Conservation (phyloP, 2,329 filamentous ascomycete genomes). For the Bipolaris sorokiniana region DNA sequence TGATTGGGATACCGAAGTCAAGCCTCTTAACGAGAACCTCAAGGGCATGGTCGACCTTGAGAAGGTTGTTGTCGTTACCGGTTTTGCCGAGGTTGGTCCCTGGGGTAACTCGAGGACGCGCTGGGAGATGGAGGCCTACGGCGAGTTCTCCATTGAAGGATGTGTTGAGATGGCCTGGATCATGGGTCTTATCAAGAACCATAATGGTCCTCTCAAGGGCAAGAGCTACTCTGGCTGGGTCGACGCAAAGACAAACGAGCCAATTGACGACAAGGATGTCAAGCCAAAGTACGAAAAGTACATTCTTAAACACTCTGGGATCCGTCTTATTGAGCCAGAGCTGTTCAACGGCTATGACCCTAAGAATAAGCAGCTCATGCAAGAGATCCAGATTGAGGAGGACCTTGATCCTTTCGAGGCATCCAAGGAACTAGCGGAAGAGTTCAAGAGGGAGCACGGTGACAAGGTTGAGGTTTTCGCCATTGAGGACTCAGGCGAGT, state of each 20-base stretch:
- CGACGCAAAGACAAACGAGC: slow-evolving; percentile 90
- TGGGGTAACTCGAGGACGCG: slow-evolving; percentile 98
- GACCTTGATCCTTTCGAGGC: slow-evolving; percentile 97
- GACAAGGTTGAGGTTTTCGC: slow-evolving; percentile 98
- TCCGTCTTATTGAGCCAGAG: slow-evolving; percentile 96
- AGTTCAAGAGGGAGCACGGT: slow-evolving; percentile 96
- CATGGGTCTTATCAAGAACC: slow-evolving; percentile 99
- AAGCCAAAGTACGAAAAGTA: slow-evolving; percentile 97
- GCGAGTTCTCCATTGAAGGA: slow-evolving; percentile 95
- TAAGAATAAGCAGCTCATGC: slow-evolving; percentile 96
- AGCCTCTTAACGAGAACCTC: slow-evolving; percentile 83
- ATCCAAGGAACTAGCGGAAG: slow-evolving; percentile 94
- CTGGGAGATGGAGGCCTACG: slow-evolving; percentile 99
- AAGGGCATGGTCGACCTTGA: slow-evolving; percentile 99
- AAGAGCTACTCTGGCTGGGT: slow-evolving; percentile 97
- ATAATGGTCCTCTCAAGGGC: slow-evolving; percentile 95
- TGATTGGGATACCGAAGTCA: slow-evolving; percentile 88
- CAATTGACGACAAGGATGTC: slow-evolving; percentile 96
- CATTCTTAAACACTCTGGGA: slow-evolving; percentile 95
- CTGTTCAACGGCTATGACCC: slow-evolving; percentile 97
- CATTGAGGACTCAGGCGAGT: slow-evolving; percentile 91
- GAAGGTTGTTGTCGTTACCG: slow-evolving; percentile 96
- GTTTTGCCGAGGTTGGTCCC: slow-evolving; percentile 93
- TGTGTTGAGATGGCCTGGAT: slow-evolving; percentile 99
- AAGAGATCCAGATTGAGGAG: slow-evolving; percentile 96